phyloP scores from a whole-genome alignment of 2,329 filamentous ascomycete species.

The Alternaria consortialis region DNA sequence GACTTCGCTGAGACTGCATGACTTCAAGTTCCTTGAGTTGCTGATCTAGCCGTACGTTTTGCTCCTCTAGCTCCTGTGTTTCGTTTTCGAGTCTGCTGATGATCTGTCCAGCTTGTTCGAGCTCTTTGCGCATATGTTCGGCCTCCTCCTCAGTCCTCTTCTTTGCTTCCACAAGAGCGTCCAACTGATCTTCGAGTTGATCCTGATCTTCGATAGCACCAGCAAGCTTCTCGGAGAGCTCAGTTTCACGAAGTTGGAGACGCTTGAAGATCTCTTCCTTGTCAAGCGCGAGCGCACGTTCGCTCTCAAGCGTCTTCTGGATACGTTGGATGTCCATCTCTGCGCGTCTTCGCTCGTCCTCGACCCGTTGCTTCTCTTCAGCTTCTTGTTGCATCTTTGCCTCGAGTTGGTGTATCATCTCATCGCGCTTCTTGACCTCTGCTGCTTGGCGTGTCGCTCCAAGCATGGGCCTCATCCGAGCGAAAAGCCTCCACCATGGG shows the following conservation, averaged over 20 bases:
- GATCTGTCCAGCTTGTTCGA: constrained; percentile 89
- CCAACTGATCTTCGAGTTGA: constrained; percentile 89
- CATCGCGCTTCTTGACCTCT: constrained; percentile 94
- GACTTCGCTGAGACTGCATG: constrained; percentile 75
- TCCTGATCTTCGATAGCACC: constrained; percentile 95
- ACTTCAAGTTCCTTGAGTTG: constrained; percentile 75
- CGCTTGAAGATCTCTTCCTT: constrained; percentile 99
- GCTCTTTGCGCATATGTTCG: constrained; percentile 77
- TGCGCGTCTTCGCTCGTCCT: constrained; percentile 88
- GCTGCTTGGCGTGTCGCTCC: constrained; percentile 90
- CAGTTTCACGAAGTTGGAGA: constrained; percentile 88
- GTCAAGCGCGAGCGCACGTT: constrained; percentile 92
- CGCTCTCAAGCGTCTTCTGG: constrained; percentile 93
- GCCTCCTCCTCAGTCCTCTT: constrained; percentile 87
- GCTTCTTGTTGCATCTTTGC: constrained; percentile 82
- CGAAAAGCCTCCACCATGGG: constrained; percentile 96
- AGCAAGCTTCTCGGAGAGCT: constrained; percentile 90
- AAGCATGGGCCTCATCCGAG: constrained; percentile 93
- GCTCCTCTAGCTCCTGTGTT: constrained; percentile 76
- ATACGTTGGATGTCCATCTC: constrained; percentile 88
- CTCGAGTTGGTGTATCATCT: constrained; percentile 88
- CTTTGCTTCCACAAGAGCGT: constrained; percentile 86
- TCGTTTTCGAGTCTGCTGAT: constrained; percentile 88
- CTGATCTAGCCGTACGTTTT: constrained; percentile 73
- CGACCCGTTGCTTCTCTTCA: constrained; percentile 77